These are phyloP conservation scores for Tetramitus jugosus DNA, from an alignment of 208 protist genomes.

Conservation along the genomic window DNA sequence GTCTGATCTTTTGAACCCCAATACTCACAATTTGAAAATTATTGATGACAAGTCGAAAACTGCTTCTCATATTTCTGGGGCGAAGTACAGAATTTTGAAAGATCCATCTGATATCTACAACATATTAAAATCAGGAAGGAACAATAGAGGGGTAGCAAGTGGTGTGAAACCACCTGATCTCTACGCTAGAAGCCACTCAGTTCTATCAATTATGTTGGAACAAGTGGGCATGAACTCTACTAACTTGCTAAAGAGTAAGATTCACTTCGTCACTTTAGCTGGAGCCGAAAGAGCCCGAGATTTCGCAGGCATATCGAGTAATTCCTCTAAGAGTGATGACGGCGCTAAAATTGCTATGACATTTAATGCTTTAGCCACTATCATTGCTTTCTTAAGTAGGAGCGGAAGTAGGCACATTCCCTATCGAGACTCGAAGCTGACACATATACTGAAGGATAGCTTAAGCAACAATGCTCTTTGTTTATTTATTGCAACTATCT, in stretches of 20 bases:
- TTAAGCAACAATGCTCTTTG: not conserved
- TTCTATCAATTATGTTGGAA: not conserved
- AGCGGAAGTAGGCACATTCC: not conserved
- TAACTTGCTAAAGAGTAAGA: not conserved
- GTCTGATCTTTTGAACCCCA: not conserved
- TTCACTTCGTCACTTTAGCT: not conserved
- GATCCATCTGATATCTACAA: slow-evolving; percentile 6
- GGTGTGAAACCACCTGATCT: slow-evolving; percentile 17
- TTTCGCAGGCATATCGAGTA: not conserved
- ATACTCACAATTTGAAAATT: not conserved
- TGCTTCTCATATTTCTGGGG: not conserved
- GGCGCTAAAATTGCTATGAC: not conserved
- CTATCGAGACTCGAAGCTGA: slow-evolving; percentile 12
- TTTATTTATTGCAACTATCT: not conserved
- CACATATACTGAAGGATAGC: not conserved
- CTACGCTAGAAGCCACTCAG: slow-evolving; percentile 2
- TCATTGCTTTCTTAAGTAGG: not conserved
- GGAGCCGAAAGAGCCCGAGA: slow-evolving; percentile 7
- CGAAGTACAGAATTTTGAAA: not conserved
- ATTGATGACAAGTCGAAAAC: slow-evolving; percentile 3
- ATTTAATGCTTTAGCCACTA: slow-evolving; percentile 13
- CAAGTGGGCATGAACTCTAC: not conserved
- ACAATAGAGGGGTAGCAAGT: not conserved
- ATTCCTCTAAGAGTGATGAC: not conserved
- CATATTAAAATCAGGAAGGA: not conserved